phyloP scores from a whole-genome alignment of 2,329 filamentous ascomycete species.

The Alternaria triticimaculans region DNA sequence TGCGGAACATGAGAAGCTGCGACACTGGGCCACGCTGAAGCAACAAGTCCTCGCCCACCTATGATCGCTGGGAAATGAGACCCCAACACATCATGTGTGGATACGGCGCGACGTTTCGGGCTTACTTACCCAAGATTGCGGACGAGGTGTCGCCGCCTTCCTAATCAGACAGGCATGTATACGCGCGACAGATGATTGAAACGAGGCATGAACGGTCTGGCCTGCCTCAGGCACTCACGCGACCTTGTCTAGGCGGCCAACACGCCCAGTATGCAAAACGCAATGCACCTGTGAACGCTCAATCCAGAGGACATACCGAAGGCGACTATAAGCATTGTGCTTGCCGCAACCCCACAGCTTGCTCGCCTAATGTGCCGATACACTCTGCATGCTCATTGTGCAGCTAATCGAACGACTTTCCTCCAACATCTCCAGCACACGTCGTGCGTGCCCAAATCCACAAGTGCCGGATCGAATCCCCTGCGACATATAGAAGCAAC shows the following conservation, averaged over 20 bases:
- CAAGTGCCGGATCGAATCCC: neutral
- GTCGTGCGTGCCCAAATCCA: neutral
- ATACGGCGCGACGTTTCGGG: slow-evolving; percentile 27
- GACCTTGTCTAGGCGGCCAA: slow-evolving; percentile 1
- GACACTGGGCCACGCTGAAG: slow-evolving; percentile 3
- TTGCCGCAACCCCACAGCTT: slow-evolving; percentile 1
- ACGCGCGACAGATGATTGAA: slow-evolving; percentile 1
- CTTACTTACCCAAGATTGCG: slow-evolving; percentile 31
- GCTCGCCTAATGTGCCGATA: neutral
- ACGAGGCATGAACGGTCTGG: slow-evolving; percentile 2
- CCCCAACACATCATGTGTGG: slow-evolving; percentile 8
- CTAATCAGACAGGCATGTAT: neutral
- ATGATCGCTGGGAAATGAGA: slow-evolving; percentile 32
- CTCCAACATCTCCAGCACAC: neutral
- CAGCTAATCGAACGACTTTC: neutral
- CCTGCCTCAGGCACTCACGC: neutral
- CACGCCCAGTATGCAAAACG: neutral
- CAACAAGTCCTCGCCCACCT: slow-evolving; percentile 12
- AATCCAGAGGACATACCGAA: neutral
- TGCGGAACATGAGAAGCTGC: neutral
- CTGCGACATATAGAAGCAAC: neutral
- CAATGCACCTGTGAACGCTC: neutral
- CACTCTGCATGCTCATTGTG: neutral
- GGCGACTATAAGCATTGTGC: slow-evolving; percentile 3
- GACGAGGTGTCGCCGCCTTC: slow-evolving; percentile 18